Conservation (phyloP, 1,284 basidiomycete species). For the Cryptococcus maquisensis region DNA sequence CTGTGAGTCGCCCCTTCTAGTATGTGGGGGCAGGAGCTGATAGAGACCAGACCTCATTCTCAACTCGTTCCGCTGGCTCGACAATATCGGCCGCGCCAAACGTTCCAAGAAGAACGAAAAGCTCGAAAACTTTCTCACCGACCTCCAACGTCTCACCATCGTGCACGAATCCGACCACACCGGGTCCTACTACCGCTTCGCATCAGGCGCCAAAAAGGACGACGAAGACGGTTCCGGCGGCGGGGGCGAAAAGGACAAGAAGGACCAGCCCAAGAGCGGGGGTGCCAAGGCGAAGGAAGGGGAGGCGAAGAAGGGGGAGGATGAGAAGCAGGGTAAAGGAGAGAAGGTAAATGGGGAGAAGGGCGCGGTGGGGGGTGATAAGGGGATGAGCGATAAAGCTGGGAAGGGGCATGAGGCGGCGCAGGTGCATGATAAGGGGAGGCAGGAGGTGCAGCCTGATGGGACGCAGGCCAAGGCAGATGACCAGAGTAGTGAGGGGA, state of each 20-base stretch:
- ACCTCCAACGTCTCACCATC: conserved; percentile 53
- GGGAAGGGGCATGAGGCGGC: conserved; percentile 8
- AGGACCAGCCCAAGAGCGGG: conserved; percentile 9
- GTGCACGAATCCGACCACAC: conserved; percentile 49
- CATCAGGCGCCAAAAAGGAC: conserved; percentile 4
- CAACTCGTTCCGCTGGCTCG: conserved; percentile 51
- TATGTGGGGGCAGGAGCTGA: not conserved
- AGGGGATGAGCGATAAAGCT: conserved; percentile 12
- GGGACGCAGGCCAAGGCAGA: conserved; percentile 1
- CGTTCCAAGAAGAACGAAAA: conserved; percentile 52
- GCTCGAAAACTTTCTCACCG: conserved; percentile 54
- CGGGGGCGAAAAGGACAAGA: conserved; percentile 11
- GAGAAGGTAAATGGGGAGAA: not conserved
- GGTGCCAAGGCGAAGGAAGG: conserved; percentile 9
- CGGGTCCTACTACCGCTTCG: conserved; percentile 25
- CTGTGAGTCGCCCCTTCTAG: conserved; percentile 23
- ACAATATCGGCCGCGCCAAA: conserved; percentile 51
- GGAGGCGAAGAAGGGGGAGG: conserved; percentile 6
- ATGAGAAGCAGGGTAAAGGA: no score
- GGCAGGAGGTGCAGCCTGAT: not conserved
- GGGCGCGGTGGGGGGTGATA: conserved; percentile 9
- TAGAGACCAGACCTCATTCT: conserved; percentile 41
- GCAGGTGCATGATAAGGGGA: not conserved
- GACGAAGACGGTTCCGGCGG: conserved; percentile 2
- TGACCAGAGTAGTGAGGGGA: conserved; percentile 12